These are phyloP conservation scores for Penicillium coffeae DNA, from an alignment of 495 filamentous ascomycete species.

Conservation along the genomic window DNA sequence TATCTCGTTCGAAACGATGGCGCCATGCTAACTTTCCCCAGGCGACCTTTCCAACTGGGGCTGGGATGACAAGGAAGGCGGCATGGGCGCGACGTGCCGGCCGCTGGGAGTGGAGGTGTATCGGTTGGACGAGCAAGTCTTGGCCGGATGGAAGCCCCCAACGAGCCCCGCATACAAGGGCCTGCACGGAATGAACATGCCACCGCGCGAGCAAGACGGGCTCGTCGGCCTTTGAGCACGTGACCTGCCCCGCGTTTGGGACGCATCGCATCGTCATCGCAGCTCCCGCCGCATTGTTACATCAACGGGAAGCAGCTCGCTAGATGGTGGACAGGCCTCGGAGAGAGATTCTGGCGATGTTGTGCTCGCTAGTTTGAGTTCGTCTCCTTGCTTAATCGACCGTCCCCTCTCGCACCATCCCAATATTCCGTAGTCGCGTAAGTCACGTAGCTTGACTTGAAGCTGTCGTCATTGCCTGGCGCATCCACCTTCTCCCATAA, in stretches of 20 bases:
- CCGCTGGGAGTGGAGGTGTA: constrained; percentile 70
- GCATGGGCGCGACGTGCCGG: constrained; percentile 71
- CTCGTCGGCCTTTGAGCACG: constrained; percentile 31
- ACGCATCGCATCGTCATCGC: constrained; percentile 25
- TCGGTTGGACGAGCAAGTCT: constrained; percentile 46
- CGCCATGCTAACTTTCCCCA: constrained; percentile 27
- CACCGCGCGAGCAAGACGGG: constrained; percentile 26
- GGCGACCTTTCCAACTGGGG: constrained; percentile 74
- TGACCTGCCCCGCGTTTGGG: constrained; percentile 25
- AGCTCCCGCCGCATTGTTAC: constrained; percentile 15
- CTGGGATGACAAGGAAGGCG: constrained; percentile 61
- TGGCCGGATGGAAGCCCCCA: constrained; percentile 59
- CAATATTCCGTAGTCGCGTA: no score
- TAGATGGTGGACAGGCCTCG: background rate
- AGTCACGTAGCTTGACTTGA: no score
- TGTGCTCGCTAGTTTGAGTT: background rate
- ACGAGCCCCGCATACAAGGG: constrained; percentile 57
- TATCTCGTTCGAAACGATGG: constrained; percentile 1
- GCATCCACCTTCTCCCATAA: no score
- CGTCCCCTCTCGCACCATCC: no score
- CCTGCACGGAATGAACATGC: constrained; percentile 61
- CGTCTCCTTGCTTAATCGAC: no score
- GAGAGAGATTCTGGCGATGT: background rate
- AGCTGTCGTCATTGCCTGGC: no score
- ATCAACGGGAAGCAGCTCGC: constrained; percentile 12